Evolutionary conservation across 75 land plant genomes (phyloP).

Genomic region (Selaginella tamariscina): DNA sequence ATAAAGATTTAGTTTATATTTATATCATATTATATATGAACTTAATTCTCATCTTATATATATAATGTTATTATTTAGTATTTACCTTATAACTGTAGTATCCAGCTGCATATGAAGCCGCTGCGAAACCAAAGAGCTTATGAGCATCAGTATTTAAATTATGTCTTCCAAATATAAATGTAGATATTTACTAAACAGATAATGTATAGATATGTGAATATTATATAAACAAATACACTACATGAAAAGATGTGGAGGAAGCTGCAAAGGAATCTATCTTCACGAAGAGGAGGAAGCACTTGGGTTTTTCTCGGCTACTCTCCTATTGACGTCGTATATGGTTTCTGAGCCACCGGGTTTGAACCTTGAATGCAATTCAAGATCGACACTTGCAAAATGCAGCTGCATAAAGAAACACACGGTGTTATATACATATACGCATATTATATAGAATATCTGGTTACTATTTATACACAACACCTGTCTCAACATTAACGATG

Average conservation of each 20-base stretch:
- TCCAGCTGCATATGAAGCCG: slow-evolving; percentile 44
- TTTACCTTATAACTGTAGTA: slow-evolving; percentile 57
- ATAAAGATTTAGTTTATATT: too few species aligned
- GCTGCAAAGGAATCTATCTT: slow-evolving; percentile 12
- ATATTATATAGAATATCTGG: too few species aligned
- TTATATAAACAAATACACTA: slow-evolving; percentile 1
- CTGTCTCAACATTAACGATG: slow-evolving; percentile 66
- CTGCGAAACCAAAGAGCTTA: too few species aligned
- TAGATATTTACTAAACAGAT: neutral
- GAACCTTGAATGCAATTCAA: neutral
- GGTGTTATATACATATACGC: too few species aligned
- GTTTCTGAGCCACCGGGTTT: neutral
- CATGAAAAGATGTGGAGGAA: slow-evolving; percentile 15
- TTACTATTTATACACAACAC: too few species aligned
- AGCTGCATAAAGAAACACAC: neutral
- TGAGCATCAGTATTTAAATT: too few species aligned
- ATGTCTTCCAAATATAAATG: neutral
- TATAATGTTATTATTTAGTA: too few species aligned
- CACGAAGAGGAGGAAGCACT: neutral
- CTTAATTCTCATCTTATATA: too few species aligned
- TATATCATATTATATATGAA: neutral
- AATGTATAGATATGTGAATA: neutral
- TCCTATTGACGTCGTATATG: neutral
- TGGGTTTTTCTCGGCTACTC: slow-evolving; percentile 6
- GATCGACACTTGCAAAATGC: neutral